A percentile compares a stretch with the other conserved stretches of the same genome.
These are phyloP conservation scores for Ilyonectria sp. DNA, from an alignment of 2,329 filamentous ascomycete species.

Conservation along the genomic window DNA sequence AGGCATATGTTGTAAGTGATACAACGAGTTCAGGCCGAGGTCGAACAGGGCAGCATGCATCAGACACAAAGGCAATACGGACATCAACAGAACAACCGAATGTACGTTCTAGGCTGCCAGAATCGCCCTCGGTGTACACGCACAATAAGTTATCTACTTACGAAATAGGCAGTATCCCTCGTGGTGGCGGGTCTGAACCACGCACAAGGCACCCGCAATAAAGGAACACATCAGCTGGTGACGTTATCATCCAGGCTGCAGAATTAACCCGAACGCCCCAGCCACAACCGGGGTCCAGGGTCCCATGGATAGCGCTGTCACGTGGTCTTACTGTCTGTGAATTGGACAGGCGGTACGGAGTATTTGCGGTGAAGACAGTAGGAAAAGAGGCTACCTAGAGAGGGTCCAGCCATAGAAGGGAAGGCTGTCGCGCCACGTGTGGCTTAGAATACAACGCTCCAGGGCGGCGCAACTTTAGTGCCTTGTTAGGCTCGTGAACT, in stretches of 20 bases:
- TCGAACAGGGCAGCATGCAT: not conserved
- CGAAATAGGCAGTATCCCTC: not conserved
- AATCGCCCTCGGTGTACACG: not conserved
- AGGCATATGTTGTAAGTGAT: not conserved
- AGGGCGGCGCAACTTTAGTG: slow-evolving; percentile 46
- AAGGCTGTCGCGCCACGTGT: slow-evolving; percentile 45
- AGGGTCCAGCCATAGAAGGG: slow-evolving; percentile 9
- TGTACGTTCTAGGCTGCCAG: not conserved
- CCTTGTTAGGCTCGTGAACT: slow-evolving; percentile 52
- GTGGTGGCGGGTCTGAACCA: slow-evolving; percentile 2
- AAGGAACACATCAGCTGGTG: slow-evolving; percentile 40
- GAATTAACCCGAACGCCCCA: slow-evolving; percentile 36
- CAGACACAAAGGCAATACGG: not conserved
- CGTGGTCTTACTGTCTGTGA: slow-evolving; percentile 26
- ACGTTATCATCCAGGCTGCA: slow-evolving; percentile 44
- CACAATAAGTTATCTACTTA: not conserved
- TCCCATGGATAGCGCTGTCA: slow-evolving; percentile 21
- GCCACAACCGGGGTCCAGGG: slow-evolving; percentile 33
- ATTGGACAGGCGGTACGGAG: not conserved
- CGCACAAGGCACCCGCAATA: slow-evolving; percentile 36
- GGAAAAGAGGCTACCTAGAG: not conserved
- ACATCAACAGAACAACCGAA: not conserved
- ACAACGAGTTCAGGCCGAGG: not conserved
- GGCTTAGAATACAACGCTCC: slow-evolving; percentile 43
- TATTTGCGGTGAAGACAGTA: not conserved